Base-by-base conservation (phyloP, 2,329 filamentous ascomycete species). In the Curvularia sp. region DNA sequence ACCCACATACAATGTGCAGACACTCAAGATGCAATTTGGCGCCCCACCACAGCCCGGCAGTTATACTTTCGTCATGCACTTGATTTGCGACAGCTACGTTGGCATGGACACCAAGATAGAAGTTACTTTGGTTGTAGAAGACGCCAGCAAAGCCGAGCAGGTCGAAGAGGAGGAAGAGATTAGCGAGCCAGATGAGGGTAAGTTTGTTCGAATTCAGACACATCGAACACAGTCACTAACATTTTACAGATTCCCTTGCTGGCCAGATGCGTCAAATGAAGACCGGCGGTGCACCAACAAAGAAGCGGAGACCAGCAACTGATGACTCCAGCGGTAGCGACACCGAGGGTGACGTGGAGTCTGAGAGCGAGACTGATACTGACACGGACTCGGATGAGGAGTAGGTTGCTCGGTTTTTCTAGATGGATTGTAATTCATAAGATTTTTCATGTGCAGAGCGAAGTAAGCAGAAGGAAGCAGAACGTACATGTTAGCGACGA, bases 181-280 rank as follows among this genome's bases (percentile, higher is more conserved):
- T 66, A 96, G 92, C 74, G 95, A 99, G 77, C 95, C 96, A 34
- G 95, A 98, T 64, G 95, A 99, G 83, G 95, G 95, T 97, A 84
- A 82, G 89, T 82, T 25, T 36, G 13, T 28, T 28, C 19, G 2
- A 18, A 21, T 30, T 1, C n/a, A n/a, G 45, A 57, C 47, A 55
- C 49, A 19, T 27, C 13, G 21, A 55, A 52, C 46, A 46, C 50
- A 27, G 39, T 55, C 39, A 56, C 71, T 78, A 65, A 78, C 60
- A 41, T 23, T 57, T 52, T 59, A 69, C 55, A 96, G 92, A 96
- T 79, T 93, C 92, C 1, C 83, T 97, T 66, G 93, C 93, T 48
- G 93, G 93, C 60, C 92, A 96, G 79, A 95, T 97, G 91, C 88
- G 89, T 62, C 89, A 90, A 12, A 86, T 96, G 60, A 96, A 95